Evolutionary conservation across 768 basidiomycete genomes (phyloP), one percentile per base, ranked within the genome.

Genomic region (Megacollybia marginata): DNA sequence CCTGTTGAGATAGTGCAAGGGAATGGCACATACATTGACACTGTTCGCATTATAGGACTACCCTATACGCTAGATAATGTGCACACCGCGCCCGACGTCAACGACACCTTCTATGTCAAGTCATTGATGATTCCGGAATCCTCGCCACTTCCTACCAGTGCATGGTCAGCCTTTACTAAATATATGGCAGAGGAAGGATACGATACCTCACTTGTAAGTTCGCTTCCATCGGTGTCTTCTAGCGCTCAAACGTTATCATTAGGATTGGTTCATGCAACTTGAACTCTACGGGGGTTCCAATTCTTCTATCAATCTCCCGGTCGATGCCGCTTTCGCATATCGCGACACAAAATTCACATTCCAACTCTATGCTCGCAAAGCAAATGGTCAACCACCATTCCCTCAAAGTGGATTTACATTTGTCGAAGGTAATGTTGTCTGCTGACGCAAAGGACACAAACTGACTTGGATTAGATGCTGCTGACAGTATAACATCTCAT

Each of bases 41-140:
- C 23, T 28, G 23, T 28, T 28, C 23, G 23, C 23, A 28, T 28
- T 28, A 28, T 28, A 2, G 23, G 23, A 2, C 23, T 28, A 28
- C 23, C 23, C 23, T 2, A 28, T 28, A 2, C 23, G 23, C 23
- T 28, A 3, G 6, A 28, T 28, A 28, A 28, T 28, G 6, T 6
- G 2, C 23, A 3, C 23, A 28, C 4, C 23, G 23, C 4, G 23
- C 23, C 23, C 6, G 23, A 28, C 23, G 23, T 2, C 23, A 59
- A 56, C 15, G 71, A 72, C 55, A 74, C 70, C 0, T 73, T 75
- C 57, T 75, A 73, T 43, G 66, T 65, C 1, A 72, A 72, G 54
- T 69, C 67, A 2, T 49, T 73, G 16, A 70, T 71, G 67, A 69
- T 68, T 1, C 71, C 71, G 2, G 53, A 64, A 19, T 56, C 53